A percentile compares a stretch with the other conserved stretches of the same genome.
phyloP scores from a whole-genome alignment of 169 alveolate species.

The Eimeria tenella region DNA sequence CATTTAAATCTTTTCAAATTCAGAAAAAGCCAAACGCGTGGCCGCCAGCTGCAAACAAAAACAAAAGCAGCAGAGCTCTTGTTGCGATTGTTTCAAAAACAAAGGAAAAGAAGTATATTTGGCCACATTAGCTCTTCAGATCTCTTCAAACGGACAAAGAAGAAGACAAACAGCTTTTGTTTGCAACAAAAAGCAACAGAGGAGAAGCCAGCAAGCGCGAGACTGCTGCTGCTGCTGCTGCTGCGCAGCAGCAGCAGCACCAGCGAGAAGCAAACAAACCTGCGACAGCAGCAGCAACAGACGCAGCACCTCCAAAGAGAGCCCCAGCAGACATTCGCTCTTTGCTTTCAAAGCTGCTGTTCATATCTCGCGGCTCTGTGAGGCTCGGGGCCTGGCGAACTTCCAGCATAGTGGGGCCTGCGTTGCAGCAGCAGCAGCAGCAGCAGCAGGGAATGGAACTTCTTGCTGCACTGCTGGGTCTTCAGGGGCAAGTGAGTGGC shows the following conservation, averaged over 20 bases:
- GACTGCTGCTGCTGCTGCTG: too few relatives aligned
- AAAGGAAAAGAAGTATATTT: too few relatives aligned
- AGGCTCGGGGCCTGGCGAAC: constrained; percentile 60
- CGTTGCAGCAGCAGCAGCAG: background rate
- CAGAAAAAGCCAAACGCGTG: constrained; percentile 6
- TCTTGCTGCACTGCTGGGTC: background rate
- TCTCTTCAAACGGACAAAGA: too few relatives aligned
- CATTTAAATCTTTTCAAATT: background rate
- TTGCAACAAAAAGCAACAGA: too few relatives aligned
- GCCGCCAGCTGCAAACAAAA: constrained; percentile 44
- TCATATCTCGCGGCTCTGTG: constrained; percentile 18
- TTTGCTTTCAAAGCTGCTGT: background rate
- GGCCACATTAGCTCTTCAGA: too few relatives aligned
- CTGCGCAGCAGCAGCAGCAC: too few relatives aligned
- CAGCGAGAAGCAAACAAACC: background rate
- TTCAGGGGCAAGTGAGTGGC: background rate
- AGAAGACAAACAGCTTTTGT: too few relatives aligned
- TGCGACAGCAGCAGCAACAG: constrained; percentile 41
- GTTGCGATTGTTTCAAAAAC: too few relatives aligned
- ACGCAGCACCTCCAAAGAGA: constrained; percentile 51
- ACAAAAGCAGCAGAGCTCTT: too few relatives aligned
- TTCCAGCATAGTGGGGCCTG: constrained; percentile 71
- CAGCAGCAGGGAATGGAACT: background rate
- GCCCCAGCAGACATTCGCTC: background rate
- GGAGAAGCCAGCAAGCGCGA: too few relatives aligned